Base-by-base conservation (phyloP, 106 monocot genomes). In the Gastrodia elata region DNA sequence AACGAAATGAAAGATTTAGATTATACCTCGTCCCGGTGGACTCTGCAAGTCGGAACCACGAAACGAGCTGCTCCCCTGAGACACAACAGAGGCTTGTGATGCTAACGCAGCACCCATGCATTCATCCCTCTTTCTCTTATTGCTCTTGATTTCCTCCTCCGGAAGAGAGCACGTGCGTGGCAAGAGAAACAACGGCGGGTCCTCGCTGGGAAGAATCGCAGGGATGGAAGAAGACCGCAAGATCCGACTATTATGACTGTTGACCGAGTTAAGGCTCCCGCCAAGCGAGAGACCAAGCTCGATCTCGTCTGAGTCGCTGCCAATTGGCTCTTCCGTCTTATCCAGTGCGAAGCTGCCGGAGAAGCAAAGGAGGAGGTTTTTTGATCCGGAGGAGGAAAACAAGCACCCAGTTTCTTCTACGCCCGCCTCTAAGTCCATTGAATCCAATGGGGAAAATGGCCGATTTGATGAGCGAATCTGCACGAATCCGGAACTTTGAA, bases 111-210 rank as follows among this genome's bases (percentile, higher is more conserved):
- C 6, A 26, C 48, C 15, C 72, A 79, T 80, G 72, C 78, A 83
- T 74, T 85, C 92, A 11, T 73, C 70, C 30, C 89, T 79, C 89
- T 93, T 93, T 76, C 87, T 83, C 83, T 93, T 93, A 70, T 85
- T 52, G 59, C 74, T 78, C 89, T 87, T 87, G 73, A 90, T 6
- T 80, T 85, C 89, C 78, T 87, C 90, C 74, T 77, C 83, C 48
- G 89, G 93, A 65, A 93, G 76, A 6, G 93, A 93, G 82, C 81
- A 76, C 30, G 93, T 78, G 65, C 93, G 81, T 28, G 32, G n/a
- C 32, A 52, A 20, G 18, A 49, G 48, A n/a, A 15, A 15, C 52
- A 20, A 2, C 4, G 48, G 13, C 13, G 6, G 33, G 49, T 34
- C 0, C 33, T 49, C 72, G 44, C 48, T 13, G 7, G 71, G 57